Base-by-base conservation (phyloP, 23 red algal species). In the Gracilariopsis chorda region DNA sequence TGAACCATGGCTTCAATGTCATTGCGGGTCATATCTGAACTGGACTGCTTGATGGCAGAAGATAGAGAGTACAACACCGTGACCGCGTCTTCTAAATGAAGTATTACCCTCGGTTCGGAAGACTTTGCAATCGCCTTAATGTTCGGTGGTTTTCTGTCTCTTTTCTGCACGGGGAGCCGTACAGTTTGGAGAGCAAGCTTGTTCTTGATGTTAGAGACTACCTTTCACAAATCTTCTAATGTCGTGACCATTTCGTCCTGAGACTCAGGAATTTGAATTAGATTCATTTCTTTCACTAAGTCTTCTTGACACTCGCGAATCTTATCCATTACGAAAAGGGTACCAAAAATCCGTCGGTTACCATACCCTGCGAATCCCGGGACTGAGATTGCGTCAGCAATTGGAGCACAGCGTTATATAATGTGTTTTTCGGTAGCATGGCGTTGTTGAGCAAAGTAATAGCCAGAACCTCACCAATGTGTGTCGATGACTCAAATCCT, bases 1-100 rank as follows among this genome's bases (percentile, higher is more conserved):
- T 73, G 27, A 29, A 87, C 47, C 1, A 75, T 46, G 29, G 62
- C 23, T 0, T 87, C 53, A 52, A 87, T 13, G 16, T 87, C 82
- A 2, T 0, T 71, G 11, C 35, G 20, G 14, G 40, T 41, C 20
- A 75, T 11, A 9, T 10, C 37, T 1, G 0, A 3, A 5, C 41
- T 57, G 7, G 53, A 12, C 21, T 40, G 33, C 24, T 12, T 87
- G 3, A 42, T 64, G 3, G 82, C 32, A 3, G 10, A 25, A 36
- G 82, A 67, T 7, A 87, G 45, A 23, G 59, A 43, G 10, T 29
- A 23, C 16, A 72, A 25, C 6, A 87, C 67, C n/a, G 62, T 24
- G n/a, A 53, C 82, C 3, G 82, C 82, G 25, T 87, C 82, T 33
- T 87, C 61, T 4, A 73, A 46, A 17, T 51, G 3, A 2, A 46